Percentiles rank a stretch among this genome's conserved stretches.
Conservation (phyloP, 2,329 filamentous ascomycete genomes). For the Verticillium klebahnii region DNA sequence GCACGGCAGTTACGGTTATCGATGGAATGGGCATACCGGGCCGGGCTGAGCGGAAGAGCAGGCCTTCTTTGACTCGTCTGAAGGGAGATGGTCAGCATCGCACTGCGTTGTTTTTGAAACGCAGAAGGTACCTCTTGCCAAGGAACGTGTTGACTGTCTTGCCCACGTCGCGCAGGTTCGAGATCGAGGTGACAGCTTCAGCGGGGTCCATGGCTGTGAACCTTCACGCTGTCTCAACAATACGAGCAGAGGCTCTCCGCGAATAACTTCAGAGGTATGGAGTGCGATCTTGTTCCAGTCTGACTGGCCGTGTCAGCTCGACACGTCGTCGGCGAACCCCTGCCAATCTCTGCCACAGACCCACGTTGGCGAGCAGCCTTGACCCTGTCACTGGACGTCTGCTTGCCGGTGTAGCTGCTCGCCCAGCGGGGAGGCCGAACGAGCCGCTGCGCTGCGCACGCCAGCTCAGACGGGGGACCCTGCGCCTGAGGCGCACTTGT, state of each 20-base stretch:
- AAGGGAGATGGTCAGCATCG: background rate
- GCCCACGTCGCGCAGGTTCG: constrained; percentile 77
- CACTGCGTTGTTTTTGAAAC: background rate
- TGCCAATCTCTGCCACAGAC: background rate
- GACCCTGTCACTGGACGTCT: background rate
- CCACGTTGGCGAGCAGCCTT: background rate
- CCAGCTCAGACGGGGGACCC: background rate
- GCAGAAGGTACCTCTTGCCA: constrained; percentile 35
- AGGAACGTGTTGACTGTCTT: constrained; percentile 58
- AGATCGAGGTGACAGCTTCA: constrained; percentile 30
- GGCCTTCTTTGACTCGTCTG: constrained; percentile 52
- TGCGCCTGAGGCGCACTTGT: background rate
- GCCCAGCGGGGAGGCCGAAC: background rate
- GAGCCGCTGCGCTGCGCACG: background rate
- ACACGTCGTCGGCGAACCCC: background rate
- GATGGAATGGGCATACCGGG: constrained; percentile 35
- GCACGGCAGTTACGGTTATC: background rate
- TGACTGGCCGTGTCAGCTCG: background rate
- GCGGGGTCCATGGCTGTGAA: background rate
- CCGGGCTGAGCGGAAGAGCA: constrained; percentile 65
- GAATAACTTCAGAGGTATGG: background rate
- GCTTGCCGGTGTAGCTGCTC: background rate
- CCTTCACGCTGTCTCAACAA: background rate
- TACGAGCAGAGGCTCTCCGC: background rate
- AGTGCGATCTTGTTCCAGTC: background rate